A percentile compares a stretch with the other conserved stretches of the same genome.
These are phyloP conservation scores for Chaetomiaceae sp. DNA, from an alignment of 2,329 filamentous ascomycete species.

Conservation along the genomic window DNA sequence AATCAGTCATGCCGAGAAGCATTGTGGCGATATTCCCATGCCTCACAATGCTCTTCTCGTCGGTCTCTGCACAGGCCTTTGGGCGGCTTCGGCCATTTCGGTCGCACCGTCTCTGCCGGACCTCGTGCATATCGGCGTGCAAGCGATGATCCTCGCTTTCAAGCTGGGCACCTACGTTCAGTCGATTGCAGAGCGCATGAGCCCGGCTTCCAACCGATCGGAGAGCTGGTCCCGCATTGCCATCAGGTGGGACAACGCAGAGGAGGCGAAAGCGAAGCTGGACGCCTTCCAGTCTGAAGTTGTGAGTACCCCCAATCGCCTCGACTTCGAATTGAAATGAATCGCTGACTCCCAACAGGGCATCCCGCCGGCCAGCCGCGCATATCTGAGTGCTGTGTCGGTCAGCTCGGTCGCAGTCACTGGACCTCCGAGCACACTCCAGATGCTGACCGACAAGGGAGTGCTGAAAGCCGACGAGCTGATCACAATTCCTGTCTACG, in stretches of 20 bases:
- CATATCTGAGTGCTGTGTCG: constrained; percentile 52
- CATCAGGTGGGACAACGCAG: constrained; percentile 50
- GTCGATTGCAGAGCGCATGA: constrained; percentile 44
- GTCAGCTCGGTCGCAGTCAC: constrained; percentile 49
- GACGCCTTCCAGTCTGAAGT: constrained; percentile 54
- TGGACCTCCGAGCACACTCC: constrained; percentile 48
- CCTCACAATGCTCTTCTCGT: constrained; percentile 52
- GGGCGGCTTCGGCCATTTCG: constrained; percentile 65
- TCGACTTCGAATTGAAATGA: neutral
- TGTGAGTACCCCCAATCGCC: constrained; percentile 33
- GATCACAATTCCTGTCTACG: constrained; percentile 50
- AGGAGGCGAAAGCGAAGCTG: constrained; percentile 47
- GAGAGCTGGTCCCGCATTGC: constrained; percentile 66
- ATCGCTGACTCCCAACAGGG: constrained; percentile 29
- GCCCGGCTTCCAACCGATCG: constrained; percentile 38
- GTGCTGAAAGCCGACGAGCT: constrained; percentile 39
- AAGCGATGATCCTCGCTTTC: constrained; percentile 63
- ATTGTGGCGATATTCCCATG: constrained; percentile 49
- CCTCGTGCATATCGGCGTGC: constrained; percentile 58
- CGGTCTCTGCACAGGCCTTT: constrained; percentile 64
- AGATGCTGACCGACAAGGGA: constrained; percentile 38
- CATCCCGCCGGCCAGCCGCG: constrained; percentile 41
- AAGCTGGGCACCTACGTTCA: constrained; percentile 56
- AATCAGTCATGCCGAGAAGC: constrained; percentile 47
- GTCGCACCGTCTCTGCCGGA: constrained; percentile 58